Evolutionary conservation across 352 stramenopile species (phyloP), one percentile per base, ranked within the genome.

Genomic region (Globisporangium radiosum): DNA sequence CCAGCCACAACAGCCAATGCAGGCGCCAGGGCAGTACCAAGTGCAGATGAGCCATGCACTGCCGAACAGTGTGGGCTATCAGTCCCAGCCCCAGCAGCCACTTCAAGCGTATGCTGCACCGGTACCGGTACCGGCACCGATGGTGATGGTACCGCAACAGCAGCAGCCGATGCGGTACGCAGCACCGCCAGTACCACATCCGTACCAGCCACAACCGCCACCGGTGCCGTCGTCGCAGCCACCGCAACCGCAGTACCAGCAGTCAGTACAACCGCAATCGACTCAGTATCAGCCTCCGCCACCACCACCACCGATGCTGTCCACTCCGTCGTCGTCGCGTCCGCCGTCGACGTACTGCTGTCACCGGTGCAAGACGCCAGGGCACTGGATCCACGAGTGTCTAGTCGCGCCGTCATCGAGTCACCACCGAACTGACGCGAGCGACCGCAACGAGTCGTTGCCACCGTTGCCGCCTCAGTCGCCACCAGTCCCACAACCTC

Each of bases 341-440:
- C 68, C 69, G 2, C 81, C 81, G 7, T 60, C 70, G 4, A 81
- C 75, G 25, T 94, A 94, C 38, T 71, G 81, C 52, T 94, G 84
- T 48, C 81, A 88, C 59, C 91, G 91, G 42, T 94, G 84, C 63
- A 75, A 75, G 14, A 69, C 81, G 45, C 78, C 80, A 25, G 84
- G 84, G 4, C 84, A 94, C 51, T 94, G 84, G 84, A 92, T 92
- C 44, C 77, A 91, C 25, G 65, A 90, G 14, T 93, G 82, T 53
- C 68, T 85, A 42, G 70, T 66, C 38, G 52, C 13, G n/a, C 70
- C 67, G 43, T 63, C 25, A 33, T 33, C 25, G 25, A 33, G 25
- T 33, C 25, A 33, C 25, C 25, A 33, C 25, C 25, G 25, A 33
- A 33, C 25, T 33, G 25, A 33, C 25, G 25, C 25, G 25, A 33